Evolutionary conservation across 2,329 filamentous ascomycete genomes (phyloP), one percentile per base, ranked within the genome.

Genomic region (Hymenoscyphus linearis): DNA sequence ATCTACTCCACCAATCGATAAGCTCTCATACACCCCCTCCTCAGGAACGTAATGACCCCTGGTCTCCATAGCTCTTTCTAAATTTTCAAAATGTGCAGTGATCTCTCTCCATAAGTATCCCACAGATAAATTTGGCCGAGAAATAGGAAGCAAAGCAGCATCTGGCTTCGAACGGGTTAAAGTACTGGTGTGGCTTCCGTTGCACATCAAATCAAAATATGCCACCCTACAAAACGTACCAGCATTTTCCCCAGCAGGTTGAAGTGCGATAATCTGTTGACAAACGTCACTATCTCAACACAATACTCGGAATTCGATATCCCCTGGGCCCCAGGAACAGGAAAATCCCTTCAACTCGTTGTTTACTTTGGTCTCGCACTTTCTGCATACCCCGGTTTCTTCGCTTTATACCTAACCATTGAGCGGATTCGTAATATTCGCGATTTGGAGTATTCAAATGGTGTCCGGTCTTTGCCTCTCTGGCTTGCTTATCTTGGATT

Each of bases 401-500:
- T 96, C 69, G 85, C 90, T 0, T 78, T 97, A 4, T 97, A 97
- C 70, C 90, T 91, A 0, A 96, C 91, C n/a, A 79, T 89, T 31
- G 93, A 97, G 74, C 83, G 91, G 27, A 78, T 91, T 12, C 80
- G 86, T 56, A 89, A 91, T 65, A 90, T 97, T 26, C 85, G 93
- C 57, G 89, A 89, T 16, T 78, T 97, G 34, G 88, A 97, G 74
- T 97, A 96, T 75, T 96, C 90, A 59, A 97, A 96, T 70, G 93
- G 93, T 54, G 91, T 96, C 31, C 82, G 90, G 13, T 87, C 90
- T 0, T 78, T 90, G 9, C 91, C 92, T 0, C 78, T 97, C 1
- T 97, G 93, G 93, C 75, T 90, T 4, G 90, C 93, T 1, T 96
- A 97, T 71, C 79, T 89, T 0, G 70, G 80, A 0, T 96, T 96